A percentile compares a stretch with the other conserved stretches of the same genome.
These are phyloP conservation scores for Fraxinus nigra DNA, from an alignment of 305 asterid species.

Conservation along the genomic window DNA sequence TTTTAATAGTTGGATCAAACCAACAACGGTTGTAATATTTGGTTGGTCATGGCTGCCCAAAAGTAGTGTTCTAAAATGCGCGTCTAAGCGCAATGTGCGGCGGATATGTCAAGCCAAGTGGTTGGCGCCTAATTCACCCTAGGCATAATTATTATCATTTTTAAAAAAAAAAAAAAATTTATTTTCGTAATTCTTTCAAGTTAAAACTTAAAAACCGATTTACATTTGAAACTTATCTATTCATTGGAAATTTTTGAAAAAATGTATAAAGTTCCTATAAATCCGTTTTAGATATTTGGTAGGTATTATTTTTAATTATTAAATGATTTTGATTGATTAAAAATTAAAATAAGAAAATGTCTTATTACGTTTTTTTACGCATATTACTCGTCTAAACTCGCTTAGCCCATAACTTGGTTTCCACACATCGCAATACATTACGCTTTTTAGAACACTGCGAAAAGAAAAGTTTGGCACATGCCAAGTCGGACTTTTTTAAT, in stretches of 20 bases:
- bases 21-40: background rate
- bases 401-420: no score
- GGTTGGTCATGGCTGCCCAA: background rate
- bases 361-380: no score
- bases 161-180: no score
- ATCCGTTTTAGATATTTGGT: background rate
- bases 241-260: background rate
- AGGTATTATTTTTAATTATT: background rate
- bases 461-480: background rate
- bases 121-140: background rate
- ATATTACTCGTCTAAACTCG: no score
- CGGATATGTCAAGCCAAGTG: background rate
- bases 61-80: background rate
- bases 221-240: no score
- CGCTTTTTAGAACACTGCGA: background rate
- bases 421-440: background rate
- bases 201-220: no score
- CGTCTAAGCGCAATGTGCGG: background rate
- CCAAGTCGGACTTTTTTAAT: background rate
- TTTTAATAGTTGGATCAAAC: background rate
- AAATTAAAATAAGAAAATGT: no score
- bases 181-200: background rate
- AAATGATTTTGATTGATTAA: no score
- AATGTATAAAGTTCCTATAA: no score
- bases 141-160: background rate